These are phyloP conservation scores for Wickerhamomyces ciferrii DNA, from an alignment of 805 yeast genomes.

Conservation along the genomic window DNA sequence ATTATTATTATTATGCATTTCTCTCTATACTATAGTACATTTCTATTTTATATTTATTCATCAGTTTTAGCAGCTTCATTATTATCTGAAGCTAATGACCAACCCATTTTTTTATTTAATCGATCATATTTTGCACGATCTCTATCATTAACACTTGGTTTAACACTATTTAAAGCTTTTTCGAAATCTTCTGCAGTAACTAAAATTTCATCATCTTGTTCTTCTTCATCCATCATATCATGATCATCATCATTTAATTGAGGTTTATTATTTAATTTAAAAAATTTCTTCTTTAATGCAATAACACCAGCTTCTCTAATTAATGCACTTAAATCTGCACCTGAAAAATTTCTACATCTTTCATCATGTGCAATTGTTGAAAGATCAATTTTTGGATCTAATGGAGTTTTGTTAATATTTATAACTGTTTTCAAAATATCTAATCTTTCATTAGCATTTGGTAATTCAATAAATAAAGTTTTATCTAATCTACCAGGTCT, in stretches of 20 bases:
- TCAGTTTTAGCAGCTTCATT: constrained; percentile 6
- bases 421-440: constrained; percentile 81
- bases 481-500: constrained; percentile 96
- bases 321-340: constrained; percentile 91
- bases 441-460: constrained; percentile 67
- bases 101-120: constrained; percentile 69
- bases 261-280: constrained; percentile 34
- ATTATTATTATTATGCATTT: neutral
- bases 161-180: constrained; percentile 65
- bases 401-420: constrained; percentile 68
- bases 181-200: constrained; percentile 68
- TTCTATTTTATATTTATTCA: neutral
- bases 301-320: constrained; percentile 92
- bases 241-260: constrained; percentile 37
- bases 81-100: constrained; percentile 43
- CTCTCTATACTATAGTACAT: neutral
- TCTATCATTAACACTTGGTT: constrained; percentile 85
- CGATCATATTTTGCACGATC: constrained; percentile 76
- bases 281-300: constrained; percentile 74
- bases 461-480: constrained; percentile 86
- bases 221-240: constrained; percentile 42
- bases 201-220: constrained; percentile 33
- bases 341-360: constrained; percentile 85
- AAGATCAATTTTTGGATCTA: constrained; percentile 58
- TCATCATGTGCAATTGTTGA: constrained; percentile 61